Evolutionary conservation across 352 stramenopile species (phyloP), one percentile per base, ranked within the genome.

Genomic region (Halophytophthora polymorphica): DNA sequence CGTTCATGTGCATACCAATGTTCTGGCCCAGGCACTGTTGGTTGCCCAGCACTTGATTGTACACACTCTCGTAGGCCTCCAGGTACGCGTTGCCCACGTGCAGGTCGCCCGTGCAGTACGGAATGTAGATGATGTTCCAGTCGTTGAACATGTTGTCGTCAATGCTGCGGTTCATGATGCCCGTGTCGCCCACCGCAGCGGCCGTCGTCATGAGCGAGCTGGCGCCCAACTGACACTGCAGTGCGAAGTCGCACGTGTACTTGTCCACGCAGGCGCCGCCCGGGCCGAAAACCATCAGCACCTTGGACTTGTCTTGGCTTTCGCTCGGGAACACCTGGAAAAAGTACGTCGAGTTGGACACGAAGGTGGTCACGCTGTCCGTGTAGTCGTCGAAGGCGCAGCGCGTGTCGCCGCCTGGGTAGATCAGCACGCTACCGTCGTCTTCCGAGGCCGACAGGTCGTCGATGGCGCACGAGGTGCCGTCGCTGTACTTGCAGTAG

Each of bases 21-120:
- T 66, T 69, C 39, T 69, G 55, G 17, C 48, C 56, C 10, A 50
- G 25, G 36, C 58, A 76, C 19, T 25, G 42, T 17, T 25, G 28
- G 33, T 58, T 52, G 25, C 44, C 45, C 10, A 74, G 52, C 39
- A 74, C n/a, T 13, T 17, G 28, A 31, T 50, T 41, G 19, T 62
- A 50, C 11, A 18, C 23, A n/a, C 45, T 11, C 40, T 25, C 29
- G 14, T 46, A 19, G 15, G 46, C 15, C 13, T 49, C 11, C 25
- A 31, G 25, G 25, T 31, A 31, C 25, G 4, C 8, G 54, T 67
- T 66, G 45, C 70, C 70, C 3, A 73, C 22, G 50, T 80, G 66
- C 21, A 80, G 56, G 37, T 80, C 69, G n/a, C 69, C 69, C 34
- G 66, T 77, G 66, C 70, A 80, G 54, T 80, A 80, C 17, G 66